Evolutionary conservation across 257 asterid genomes (phyloP).

Genomic region (Datura wrightii): DNA sequence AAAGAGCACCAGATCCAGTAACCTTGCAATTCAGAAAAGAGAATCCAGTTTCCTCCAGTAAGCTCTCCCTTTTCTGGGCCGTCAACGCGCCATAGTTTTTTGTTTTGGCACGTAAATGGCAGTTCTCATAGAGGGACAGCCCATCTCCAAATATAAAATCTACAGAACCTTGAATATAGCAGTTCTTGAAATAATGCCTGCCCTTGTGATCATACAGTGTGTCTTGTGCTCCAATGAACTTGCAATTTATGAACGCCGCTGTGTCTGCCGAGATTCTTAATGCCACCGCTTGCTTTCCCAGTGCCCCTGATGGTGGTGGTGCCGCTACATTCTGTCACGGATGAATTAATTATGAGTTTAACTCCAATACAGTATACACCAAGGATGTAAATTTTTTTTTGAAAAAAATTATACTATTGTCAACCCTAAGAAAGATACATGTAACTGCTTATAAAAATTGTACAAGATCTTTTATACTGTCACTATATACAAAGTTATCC

Average conservation of each 20-base stretch:
- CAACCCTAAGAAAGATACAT: neutral
- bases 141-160: conserved; percentile 85
- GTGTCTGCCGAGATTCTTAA: conserved; percentile 83
- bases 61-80: conserved; percentile 87
- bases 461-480: no score
- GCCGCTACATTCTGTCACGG: conserved; percentile 70
- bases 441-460: neutral
- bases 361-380: no score
- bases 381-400: no score
- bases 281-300: conserved; percentile 93
- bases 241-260: conserved; percentile 86
- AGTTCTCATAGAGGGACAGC: conserved; percentile 68
- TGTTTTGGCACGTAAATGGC: conserved; percentile 76
- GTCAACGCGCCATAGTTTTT: conserved; percentile 76
- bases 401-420: neutral
- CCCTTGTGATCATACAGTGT: conserved; percentile 89
- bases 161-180: conserved; percentile 84
- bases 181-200: conserved; percentile 83
- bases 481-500: no score
- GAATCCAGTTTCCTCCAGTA: conserved; percentile 90
- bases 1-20: conserved; percentile 85
- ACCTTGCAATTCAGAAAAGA: conserved; percentile 83
- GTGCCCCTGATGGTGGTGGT: conserved; percentile 70
- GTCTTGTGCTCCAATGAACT: conserved; percentile 83
- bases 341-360: neutral